Conservation (phyloP, 202 grass and related monocot genomes). For the Saccharum hybrid region DNA sequence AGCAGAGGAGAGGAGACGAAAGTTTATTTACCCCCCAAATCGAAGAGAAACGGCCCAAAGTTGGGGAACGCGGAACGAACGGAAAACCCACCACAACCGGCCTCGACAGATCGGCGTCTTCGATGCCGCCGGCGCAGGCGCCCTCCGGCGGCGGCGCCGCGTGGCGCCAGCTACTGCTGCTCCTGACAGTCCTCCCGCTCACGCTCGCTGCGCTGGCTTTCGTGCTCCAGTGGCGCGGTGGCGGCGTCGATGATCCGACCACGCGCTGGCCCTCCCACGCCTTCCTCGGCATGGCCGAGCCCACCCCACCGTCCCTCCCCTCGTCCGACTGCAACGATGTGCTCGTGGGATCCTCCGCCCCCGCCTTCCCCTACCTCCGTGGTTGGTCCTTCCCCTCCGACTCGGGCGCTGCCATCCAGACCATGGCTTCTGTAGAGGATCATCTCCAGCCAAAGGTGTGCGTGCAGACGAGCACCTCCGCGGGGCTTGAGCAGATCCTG, state of each 20-base stretch:
- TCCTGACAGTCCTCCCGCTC: conserved; percentile 73
- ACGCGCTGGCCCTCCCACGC: conserved; percentile 59
- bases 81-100: conserved; percentile 3
- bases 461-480: conserved; percentile 85
- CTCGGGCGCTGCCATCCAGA: conserved; percentile 42
- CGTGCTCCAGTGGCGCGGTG: conserved; percentile 86
- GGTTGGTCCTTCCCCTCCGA: conserved; percentile 77
- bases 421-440: neutral
- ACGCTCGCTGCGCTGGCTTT: conserved; percentile 67
- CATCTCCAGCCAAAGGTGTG: conserved; percentile 65
- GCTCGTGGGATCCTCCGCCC: conserved; percentile 31
- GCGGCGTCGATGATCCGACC: conserved; percentile 65
- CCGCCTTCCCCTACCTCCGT: conserved; percentile 75
- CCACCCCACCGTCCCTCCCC: conserved; percentile 44
- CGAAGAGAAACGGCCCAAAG: neutral
- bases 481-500: conserved; percentile 91
- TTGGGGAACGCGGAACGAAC: too few species aligned
- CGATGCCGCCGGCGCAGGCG: conserved; percentile 47
- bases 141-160: conserved; percentile 39
- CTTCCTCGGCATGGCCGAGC: conserved; percentile 70
- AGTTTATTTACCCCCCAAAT: neutral
- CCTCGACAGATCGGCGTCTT: conserved; percentile 17
- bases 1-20: too few species aligned
- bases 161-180: conserved; percentile 58
- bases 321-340: conserved; percentile 43